These are phyloP conservation scores for Isabelozyma pseudorhagii DNA, from an alignment of 805 yeast genomes.

Conservation along the genomic window DNA sequence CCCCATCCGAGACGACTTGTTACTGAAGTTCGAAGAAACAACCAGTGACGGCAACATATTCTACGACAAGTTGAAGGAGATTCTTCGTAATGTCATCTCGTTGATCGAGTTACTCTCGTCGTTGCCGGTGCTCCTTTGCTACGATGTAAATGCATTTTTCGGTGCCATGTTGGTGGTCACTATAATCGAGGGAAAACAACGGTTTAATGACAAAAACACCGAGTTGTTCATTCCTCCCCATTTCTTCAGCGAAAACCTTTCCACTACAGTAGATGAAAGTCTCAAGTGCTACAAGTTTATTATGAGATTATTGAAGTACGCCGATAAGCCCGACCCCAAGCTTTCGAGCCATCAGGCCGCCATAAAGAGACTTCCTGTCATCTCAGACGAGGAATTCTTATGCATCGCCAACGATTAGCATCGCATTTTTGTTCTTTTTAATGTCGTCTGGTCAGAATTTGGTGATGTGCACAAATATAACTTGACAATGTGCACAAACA, in stretches of 20 bases:
- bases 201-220: slow-evolving; percentile 6
- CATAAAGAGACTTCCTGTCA: slow-evolving; percentile 12
- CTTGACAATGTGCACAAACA: no score
- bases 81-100: slow-evolving; percentile 27
- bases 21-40: slow-evolving; percentile 1
- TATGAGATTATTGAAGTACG: slow-evolving; percentile 15
- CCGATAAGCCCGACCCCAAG: slow-evolving; percentile 19
- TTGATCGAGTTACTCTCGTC: slow-evolving; percentile 36
- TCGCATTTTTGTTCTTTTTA: no score
- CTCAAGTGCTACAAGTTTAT: slow-evolving; percentile 25
- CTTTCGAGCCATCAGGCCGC: slow-evolving; percentile 20
- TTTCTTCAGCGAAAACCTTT: slow-evolving; percentile 16
- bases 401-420: slow-evolving; percentile 9
- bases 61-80: slow-evolving; percentile 2
- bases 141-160: slow-evolving; percentile 29
- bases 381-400: slow-evolving; percentile 12
- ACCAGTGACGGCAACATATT: slow-evolving; percentile 2
- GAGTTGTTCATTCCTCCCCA: neutral
- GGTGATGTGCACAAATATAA: no score
- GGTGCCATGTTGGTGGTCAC: slow-evolving; percentile 23
- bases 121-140: slow-evolving; percentile 35
- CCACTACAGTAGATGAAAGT: slow-evolving; percentile 13
- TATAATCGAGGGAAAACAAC: slow-evolving; percentile 17
- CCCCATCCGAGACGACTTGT: slow-evolving; percentile 23
- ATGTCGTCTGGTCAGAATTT: no score